phyloP scores from a whole-genome alignment of 208 protist genomes.

The Wallacemonas sp. region DNA sequence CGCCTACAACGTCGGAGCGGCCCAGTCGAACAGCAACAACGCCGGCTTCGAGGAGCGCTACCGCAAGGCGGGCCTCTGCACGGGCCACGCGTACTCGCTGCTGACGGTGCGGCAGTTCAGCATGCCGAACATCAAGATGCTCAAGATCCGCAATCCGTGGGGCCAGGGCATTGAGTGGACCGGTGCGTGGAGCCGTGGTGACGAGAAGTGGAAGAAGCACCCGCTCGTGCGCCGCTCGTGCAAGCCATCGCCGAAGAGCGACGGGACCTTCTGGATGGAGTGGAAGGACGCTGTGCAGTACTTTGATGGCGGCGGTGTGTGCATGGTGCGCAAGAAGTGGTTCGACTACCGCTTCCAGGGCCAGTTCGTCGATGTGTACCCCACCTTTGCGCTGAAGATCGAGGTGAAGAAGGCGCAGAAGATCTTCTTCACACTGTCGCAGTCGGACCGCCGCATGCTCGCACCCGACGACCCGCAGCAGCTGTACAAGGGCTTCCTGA shows the following conservation, averaged over 20 bases:
- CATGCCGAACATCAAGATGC: constrained; percentile 32
- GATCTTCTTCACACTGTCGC: constrained; percentile 48
- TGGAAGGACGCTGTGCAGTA: constrained; percentile 50
- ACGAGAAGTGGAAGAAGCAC: constrained; percentile 37
- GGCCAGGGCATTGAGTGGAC: constrained; percentile 37
- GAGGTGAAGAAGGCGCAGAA: constrained; percentile 36
- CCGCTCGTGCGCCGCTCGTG: constrained; percentile 27
- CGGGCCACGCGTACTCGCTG: constrained; percentile 46
- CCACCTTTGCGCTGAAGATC: constrained; percentile 48
- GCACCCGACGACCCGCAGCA: constrained; percentile 33
- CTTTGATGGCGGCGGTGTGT: constrained; percentile 68
- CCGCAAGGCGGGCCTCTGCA: constrained; percentile 29
- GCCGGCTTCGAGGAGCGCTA: constrained; percentile 29
- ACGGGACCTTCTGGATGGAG: constrained; percentile 69
- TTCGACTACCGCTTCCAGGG: constrained; percentile 56
- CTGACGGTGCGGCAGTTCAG: constrained; percentile 33
- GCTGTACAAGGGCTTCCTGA: constrained; percentile 46
- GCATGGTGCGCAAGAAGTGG: constrained; percentile 27
- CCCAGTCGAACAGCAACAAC: constrained; percentile 17
- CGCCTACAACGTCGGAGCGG: constrained; percentile 22
- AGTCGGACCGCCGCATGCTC: constrained; percentile 58
- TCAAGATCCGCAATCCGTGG: constrained; percentile 47
- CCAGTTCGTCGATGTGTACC: constrained; percentile 40
- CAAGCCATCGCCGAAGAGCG: constrained; percentile 26
- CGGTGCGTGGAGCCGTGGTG: constrained; percentile 36